Base-by-base conservation (phyloP, 1,139 yeast genomes). In the Sugiyamaella neomexicana region DNA sequence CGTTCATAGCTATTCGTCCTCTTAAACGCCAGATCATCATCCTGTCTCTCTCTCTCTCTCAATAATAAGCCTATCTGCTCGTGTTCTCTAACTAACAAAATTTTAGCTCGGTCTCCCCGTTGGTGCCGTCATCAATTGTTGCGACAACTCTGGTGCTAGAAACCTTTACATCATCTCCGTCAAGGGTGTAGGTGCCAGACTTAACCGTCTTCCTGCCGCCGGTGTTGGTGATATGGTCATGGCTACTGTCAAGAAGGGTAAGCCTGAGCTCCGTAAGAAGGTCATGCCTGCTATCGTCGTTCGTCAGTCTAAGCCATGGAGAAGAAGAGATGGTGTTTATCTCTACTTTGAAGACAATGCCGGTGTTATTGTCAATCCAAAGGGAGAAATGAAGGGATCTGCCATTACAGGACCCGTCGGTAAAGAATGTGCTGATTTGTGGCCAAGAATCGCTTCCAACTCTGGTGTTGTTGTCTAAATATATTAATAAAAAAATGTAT, bases 351-450 rank as follows among this genome's bases (percentile, higher is more conserved):
- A 95, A 86, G 99, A 95, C 82, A 95, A 95, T 76, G 99, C 99
- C 67, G 99, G 99, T 86, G 99, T 95, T 79, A 95, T 95, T 75
- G 99, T 93, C 77, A 95, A 95, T 83, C 99, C 99, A 77, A 95
- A 95, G 93, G 99, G 99, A 84, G 99, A 95, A 82, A 95, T 95
- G 99, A 95, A 95, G 86, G 99, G 99, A 81, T 95, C 99, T 70
- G 99, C 99, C 75, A 93, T 95, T 77, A 95, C 99, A 75, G 99
- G 99, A 80, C 99, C 99, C 73, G 99, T 95, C 75, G 99, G 97
- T 79, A 95, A 93, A 85, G 99, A 95, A 84, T 93, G 99, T 83
- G 99, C 99, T 77, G 99, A 95, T 77, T 88, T 95, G 80, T 95
- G 99, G 99, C 99, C 99, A 78, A 91, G 99, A 86, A 93, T 95